A percentile compares a stretch with the other conserved stretches of the same genome.
These are phyloP conservation scores for Phtheirospermum japonicum DNA, from an alignment of 257 asterid genomes.

Conservation along the genomic window DNA sequence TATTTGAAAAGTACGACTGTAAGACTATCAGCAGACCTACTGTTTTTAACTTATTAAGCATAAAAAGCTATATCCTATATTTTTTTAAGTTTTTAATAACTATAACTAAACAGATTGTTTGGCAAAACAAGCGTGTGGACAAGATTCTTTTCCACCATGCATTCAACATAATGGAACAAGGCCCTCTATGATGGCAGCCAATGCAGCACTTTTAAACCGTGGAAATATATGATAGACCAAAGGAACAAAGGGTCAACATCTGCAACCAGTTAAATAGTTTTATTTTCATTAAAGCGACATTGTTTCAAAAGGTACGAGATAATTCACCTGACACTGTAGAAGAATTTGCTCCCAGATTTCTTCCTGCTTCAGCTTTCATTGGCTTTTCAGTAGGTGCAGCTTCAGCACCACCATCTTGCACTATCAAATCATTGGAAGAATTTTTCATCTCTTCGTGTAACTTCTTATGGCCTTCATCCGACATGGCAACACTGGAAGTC, in stretches of 20 bases:
- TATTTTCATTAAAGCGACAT: conserved; percentile 17
- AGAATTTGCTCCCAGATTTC: conserved; percentile 23
- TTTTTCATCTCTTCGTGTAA: conserved; percentile 27
- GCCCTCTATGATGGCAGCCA: conserved; percentile 8
- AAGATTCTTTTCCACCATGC: conserved; percentile 1
- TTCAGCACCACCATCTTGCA: conserved; percentile 37
- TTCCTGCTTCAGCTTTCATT: conserved; percentile 33
- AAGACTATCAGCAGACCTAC: too few species aligned
- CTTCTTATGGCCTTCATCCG: conserved; percentile 32
- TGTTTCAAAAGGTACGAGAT: conserved; percentile 21
- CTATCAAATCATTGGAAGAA: conserved; percentile 30
- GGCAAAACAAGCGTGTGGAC: neutral
- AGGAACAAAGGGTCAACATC: conserved; percentile 11
- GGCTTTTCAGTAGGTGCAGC: conserved; percentile 34
- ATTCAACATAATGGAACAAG: neutral
- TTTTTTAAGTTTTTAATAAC: conserved; percentile 3
- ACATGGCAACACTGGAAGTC: conserved; percentile 33
- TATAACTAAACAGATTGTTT: neutral
- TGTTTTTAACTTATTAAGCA: conserved; percentile 6
- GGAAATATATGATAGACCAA: conserved; percentile 18
- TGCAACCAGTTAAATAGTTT: neutral
- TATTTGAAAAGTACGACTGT: too few species aligned
- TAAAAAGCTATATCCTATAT: conserved; percentile 10
- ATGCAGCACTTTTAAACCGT: conserved; percentile 19
- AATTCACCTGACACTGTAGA: conserved; percentile 36